These are phyloP conservation scores for Mycena haematopus DNA, from an alignment of 768 basidiomycete genomes.

Conservation along the genomic window DNA sequence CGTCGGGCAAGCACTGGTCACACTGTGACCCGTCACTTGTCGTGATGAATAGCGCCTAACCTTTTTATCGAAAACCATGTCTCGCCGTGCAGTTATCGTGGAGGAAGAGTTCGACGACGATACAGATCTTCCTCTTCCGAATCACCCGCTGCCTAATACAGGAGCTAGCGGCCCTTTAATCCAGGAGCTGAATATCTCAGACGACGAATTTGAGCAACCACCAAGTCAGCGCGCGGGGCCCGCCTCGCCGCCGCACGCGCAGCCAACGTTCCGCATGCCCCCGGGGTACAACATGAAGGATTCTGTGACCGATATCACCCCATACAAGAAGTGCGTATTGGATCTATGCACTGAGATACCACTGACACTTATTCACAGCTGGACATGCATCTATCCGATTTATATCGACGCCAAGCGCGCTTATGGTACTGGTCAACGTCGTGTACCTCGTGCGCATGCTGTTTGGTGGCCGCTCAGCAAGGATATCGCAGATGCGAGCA, in stretches of 20 bases:
- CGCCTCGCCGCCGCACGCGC: slow-evolving; percentile 54
- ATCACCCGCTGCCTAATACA: slow-evolving; percentile 65
- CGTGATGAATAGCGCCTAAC: no score
- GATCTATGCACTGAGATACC: slow-evolving; percentile 16
- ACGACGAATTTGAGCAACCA: slow-evolving; percentile 55
- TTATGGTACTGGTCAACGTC: slow-evolving; percentile 81
- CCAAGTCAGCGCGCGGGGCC: slow-evolving; percentile 52
- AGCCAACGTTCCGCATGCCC: slow-evolving; percentile 30
- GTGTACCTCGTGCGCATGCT: slow-evolving; percentile 78
- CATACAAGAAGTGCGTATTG: slow-evolving; percentile 75
- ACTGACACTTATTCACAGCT: slow-evolving; percentile 53
- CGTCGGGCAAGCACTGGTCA: neutral
- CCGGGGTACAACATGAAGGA: slow-evolving; percentile 39
- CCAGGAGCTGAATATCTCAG: slow-evolving; percentile 68
- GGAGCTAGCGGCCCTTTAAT: slow-evolving; percentile 78
- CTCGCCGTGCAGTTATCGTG: slow-evolving; percentile 65
- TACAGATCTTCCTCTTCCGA: slow-evolving; percentile 86
- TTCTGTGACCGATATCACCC: slow-evolving; percentile 74
- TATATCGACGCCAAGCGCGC: slow-evolving; percentile 96
- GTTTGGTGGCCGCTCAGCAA: slow-evolving; percentile 96
- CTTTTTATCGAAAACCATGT: slow-evolving; percentile 50
- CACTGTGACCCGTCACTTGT: neutral
- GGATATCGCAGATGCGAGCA: slow-evolving; percentile 88
- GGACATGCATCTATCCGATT: slow-evolving; percentile 96
- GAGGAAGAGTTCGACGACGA: slow-evolving; percentile 93